A percentile compares a stretch with the other conserved stretches of the same genome.
These are phyloP conservation scores for Chionographis japonica DNA, from an alignment of 106 monocot species.

Conservation along the genomic window DNA sequence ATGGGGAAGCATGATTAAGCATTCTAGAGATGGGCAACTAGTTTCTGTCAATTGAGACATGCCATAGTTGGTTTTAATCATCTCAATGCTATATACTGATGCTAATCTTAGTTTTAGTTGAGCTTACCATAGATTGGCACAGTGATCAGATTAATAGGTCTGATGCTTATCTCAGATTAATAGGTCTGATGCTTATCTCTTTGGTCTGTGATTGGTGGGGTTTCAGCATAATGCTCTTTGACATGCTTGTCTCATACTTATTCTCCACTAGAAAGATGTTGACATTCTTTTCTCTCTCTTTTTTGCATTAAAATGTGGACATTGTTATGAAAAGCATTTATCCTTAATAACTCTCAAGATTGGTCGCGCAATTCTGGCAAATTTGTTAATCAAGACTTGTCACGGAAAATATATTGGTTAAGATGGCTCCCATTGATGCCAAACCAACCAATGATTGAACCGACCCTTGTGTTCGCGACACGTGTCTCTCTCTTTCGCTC, in stretches of 20 bases:
- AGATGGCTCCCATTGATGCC: neutral
- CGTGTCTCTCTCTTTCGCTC: neutral
- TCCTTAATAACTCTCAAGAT: neutral
- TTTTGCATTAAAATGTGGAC: neutral
- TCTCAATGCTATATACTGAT: too few relatives aligned
- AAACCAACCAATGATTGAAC: neutral
- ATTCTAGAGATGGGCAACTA: neutral
- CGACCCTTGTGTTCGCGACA: neutral
- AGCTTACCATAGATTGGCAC: neutral
- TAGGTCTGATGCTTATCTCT: neutral
- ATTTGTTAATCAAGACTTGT: neutral
- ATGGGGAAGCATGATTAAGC: constrained; percentile 1
- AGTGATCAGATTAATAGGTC: neutral
- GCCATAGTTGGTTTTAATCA: too few relatives aligned
- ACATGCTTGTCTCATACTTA: neutral
- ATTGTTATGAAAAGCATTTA: neutral
- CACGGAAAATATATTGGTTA: neutral
- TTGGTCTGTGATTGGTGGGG: neutral
- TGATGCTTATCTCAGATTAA: neutral
- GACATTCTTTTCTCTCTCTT: neutral
- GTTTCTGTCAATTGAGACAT: neutral
- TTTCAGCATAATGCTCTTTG: neutral
- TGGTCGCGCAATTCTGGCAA: neutral
- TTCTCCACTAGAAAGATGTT: constrained; percentile 7
- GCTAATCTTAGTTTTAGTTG: neutral